A percentile compares a stretch with the other conserved stretches of the same genome.
Conservation (phyloP, 208 protist genomes). For the Trypanosoma rangeli region DNA sequence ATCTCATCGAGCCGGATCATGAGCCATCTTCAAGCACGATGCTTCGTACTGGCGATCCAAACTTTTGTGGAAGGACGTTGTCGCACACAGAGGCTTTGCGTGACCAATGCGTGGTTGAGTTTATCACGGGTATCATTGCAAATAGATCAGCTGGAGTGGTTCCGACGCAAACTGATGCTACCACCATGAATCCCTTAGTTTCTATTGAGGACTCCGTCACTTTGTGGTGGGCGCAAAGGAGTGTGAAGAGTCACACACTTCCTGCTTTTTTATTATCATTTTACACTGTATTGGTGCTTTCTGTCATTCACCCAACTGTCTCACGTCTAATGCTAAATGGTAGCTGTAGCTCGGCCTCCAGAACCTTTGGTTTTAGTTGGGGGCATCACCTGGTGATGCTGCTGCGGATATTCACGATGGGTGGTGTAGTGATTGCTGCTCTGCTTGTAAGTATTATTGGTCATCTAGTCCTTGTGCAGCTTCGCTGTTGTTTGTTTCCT, state of each 20-base stretch:
- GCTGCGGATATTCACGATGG: neutral
- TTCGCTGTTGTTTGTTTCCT: constrained; percentile 15
- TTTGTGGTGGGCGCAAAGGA: constrained; percentile 13
- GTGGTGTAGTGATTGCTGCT: constrained; percentile 9
- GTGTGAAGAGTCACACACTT: constrained; percentile 5
- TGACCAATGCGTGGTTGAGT: constrained; percentile 36
- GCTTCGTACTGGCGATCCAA: constrained; percentile 28
- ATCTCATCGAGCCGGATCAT: neutral
- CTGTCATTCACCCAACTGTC: constrained; percentile 3
- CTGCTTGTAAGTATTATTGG: constrained; percentile 7
- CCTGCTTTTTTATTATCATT: constrained; percentile 6
- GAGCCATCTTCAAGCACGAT: constrained; percentile 4
- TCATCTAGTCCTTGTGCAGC: constrained; percentile 11
- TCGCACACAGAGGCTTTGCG: constrained; percentile 45
- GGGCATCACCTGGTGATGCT: neutral
- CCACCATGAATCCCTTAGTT: neutral
- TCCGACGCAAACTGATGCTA: neutral
- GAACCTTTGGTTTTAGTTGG: neutral
- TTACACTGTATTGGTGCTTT: constrained; percentile 14
- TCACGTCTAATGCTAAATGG: neutral
- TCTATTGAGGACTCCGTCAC: neutral
- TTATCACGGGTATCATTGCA: constrained; percentile 23
- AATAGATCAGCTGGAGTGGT: neutral
- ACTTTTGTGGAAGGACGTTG: constrained; percentile 33
- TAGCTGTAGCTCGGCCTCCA: neutral